These are phyloP conservation scores for Phaffia tasmanica DNA, from an alignment of 768 basidiomycete genomes.

Conservation along the genomic window DNA sequence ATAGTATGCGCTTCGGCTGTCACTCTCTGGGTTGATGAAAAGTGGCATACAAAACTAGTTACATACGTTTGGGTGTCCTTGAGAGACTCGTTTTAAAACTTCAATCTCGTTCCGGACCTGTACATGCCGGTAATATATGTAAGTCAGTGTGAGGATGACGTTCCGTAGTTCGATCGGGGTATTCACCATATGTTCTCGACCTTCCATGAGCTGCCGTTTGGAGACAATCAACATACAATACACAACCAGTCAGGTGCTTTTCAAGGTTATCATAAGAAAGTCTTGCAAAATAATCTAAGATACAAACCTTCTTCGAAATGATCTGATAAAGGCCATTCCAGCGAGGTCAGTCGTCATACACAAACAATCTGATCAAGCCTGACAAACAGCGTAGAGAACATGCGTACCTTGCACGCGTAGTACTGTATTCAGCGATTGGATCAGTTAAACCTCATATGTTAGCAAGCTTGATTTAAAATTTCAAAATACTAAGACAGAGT, in stretches of 20 bases:
- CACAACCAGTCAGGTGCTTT: not conserved
- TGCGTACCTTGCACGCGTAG: constrained; percentile 85
- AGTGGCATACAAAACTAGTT: not conserved
- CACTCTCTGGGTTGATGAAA: not conserved
- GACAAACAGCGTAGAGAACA: not conserved
- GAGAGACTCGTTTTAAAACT: constrained; percentile 85
- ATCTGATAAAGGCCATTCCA: constrained; percentile 7
- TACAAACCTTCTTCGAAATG: constrained; percentile 25
- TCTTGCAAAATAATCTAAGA: not conserved
- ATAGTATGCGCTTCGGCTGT: not conserved
- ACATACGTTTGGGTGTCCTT: constrained; percentile 60
- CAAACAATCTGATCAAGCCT: too few relatives aligned
- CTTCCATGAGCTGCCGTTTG: constrained; percentile 72
- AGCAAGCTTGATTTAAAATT: not conserved
- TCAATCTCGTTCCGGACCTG: constrained; percentile 95
- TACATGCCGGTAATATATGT: not conserved
- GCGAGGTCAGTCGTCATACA: not conserved
- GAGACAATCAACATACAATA: not conserved
- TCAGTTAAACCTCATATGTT: too few relatives aligned
- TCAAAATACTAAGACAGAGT: too few relatives aligned
- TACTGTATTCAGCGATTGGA: constrained; percentile 44
- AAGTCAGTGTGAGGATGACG: not conserved
- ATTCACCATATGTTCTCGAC: constrained; percentile 89
- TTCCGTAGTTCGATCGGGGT: not conserved
- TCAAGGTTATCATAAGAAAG: not conserved